Percentiles rank a stretch among this genome's conserved stretches.
phyloP scores from a whole-genome alignment of 176 grass and related monocot genomes.

The Triticum dicoccoides region DNA sequence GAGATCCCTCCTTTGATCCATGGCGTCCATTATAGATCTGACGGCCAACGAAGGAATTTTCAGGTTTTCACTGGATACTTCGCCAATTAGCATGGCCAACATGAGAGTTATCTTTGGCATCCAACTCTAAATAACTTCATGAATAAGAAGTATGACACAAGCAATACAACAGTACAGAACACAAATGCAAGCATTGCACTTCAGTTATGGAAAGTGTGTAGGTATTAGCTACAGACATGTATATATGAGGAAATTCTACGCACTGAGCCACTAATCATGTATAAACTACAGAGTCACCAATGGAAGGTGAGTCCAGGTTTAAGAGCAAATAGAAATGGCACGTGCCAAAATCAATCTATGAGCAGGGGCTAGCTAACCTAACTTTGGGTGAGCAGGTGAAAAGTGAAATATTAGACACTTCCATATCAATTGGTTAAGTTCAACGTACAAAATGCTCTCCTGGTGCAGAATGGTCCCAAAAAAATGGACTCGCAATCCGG shows the following conservation, averaged over 20 bases:
- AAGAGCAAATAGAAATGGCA: neutral
- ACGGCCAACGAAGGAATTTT: too few species aligned
- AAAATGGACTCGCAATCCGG: neutral
- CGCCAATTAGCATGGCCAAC: neutral
- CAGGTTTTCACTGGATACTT: too few species aligned
- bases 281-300: neutral
- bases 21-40: too few species aligned
- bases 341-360: neutral
- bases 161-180: neutral
- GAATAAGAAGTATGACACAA: neutral
- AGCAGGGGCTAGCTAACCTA: neutral
- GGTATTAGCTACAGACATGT: neutral
- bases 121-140: neutral
- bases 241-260: neutral
- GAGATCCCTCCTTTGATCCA: too few species aligned
- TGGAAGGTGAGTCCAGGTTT: neutral
- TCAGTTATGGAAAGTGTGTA: neutral
- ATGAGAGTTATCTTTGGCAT: constrained; percentile 11
- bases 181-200: neutral
- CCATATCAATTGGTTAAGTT: neutral
- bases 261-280: neutral
- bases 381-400: constrained; percentile 5
- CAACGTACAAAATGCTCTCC: neutral
- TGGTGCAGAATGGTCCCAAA: neutral
- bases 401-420: neutral